A percentile compares a stretch with the other conserved stretches of the same genome.
Evolutionary conservation across 768 basidiomycete species (phyloP).

Genomic region (Pleurotus tuoliensis): DNA sequence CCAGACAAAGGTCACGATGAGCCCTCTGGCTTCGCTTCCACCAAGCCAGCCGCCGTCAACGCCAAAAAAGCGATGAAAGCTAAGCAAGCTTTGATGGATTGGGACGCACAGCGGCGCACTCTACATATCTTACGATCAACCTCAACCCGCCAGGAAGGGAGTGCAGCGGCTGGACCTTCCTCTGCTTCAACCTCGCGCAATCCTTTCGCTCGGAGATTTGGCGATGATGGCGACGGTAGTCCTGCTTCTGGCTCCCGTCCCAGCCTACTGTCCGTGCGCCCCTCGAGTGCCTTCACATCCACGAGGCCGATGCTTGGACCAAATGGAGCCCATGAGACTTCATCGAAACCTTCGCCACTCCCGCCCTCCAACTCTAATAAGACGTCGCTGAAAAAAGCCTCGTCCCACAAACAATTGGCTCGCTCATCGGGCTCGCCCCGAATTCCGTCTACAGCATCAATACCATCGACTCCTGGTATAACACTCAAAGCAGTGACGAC

Average conservation of each 20-base stretch:
- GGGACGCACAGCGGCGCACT: not conserved
- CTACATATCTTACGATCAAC: not conserved
- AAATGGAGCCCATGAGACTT: not conserved
- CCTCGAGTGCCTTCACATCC: not conserved
- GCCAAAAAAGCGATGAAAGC: constrained; percentile 11
- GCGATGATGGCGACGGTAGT: not conserved
- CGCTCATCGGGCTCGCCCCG: not conserved
- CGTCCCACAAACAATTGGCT: not conserved
- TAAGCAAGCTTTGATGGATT: constrained; percentile 3
- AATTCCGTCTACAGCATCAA: not conserved
- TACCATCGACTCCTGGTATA: not conserved
- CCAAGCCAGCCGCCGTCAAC: constrained; percentile 3
- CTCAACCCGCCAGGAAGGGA: not conserved
- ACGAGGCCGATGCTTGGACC: not conserved
- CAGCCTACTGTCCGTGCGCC: not conserved
- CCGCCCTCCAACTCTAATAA: not conserved
- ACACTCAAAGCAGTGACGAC: not conserved
- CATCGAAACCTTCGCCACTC: not conserved
- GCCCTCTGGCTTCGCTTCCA: not conserved
- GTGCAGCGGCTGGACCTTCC: not conserved
- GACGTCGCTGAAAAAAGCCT: not conserved
- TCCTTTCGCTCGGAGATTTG: not conserved
- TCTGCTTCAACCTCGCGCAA: not conserved
- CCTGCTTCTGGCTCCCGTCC: not conserved
- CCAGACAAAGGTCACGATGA: too few relatives aligned